Percentiles rank a stretch among this genome's conserved stretches.
Evolutionary conservation across 2,329 filamentous ascomycete genomes (phyloP).

Genomic region (Aspergillus sp.): DNA sequence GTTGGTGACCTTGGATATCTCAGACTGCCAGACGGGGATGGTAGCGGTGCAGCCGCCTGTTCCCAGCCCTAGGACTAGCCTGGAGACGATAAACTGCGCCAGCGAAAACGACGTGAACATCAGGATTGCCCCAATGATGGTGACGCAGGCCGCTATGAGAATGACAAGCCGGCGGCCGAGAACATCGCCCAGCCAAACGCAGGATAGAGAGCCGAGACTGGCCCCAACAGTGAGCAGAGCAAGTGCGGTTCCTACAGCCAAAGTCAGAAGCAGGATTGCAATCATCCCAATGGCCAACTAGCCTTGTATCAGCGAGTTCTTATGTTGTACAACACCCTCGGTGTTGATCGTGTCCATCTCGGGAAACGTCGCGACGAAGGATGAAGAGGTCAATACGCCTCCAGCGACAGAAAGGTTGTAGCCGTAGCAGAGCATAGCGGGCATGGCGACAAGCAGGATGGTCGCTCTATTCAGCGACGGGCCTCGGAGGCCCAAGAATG

Average conservation of each 20-base stretch:
- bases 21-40: neutral
- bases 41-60: neutral
- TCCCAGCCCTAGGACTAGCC: neutral
- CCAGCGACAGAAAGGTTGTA: neutral
- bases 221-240: neutral
- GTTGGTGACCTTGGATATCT: neutral
- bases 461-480: neutral
- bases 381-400: neutral
- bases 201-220: neutral
- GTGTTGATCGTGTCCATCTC: neutral
- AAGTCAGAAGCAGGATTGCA: neutral
- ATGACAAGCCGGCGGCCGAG: neutral
- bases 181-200: neutral
- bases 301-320: neutral
- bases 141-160: neutral
- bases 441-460: neutral
- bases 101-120: neutral
- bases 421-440: neutral
- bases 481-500: neutral
- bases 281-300: neutral
- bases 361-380: neutral
- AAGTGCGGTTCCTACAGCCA: neutral
- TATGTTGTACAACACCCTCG: neutral
- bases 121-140: neutral
- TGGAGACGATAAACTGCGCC: neutral